These are phyloP conservation scores for Uncinocarpus reesii DNA, from an alignment of 2,329 filamentous ascomycete genomes.

Conservation along the genomic window DNA sequence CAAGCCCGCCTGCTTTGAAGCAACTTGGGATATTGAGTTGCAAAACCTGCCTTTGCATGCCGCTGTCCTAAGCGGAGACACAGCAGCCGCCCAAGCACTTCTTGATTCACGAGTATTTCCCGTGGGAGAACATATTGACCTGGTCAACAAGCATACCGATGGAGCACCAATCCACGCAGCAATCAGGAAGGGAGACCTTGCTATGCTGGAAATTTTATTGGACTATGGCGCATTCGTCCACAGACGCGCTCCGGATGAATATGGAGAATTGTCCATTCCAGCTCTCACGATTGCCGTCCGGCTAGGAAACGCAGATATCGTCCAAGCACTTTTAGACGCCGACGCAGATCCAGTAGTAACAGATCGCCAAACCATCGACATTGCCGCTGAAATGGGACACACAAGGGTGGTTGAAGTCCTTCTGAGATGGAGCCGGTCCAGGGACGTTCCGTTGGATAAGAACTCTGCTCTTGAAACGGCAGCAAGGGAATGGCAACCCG, in stretches of 20 bases:
- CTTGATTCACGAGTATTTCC: not conserved
- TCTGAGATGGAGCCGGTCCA: not conserved
- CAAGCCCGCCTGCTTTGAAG: constrained; percentile 6
- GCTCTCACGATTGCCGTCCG: constrained; percentile 3
- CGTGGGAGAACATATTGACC: not conserved
- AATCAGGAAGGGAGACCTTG: not conserved
- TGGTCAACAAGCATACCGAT: constrained; percentile 4
- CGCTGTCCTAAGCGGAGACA: not conserved
- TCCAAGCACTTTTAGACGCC: constrained; percentile 3
- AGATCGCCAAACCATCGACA: not conserved
- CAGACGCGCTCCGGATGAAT: constrained; percentile 1
- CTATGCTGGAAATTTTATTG: constrained; percentile 3
- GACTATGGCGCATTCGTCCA: constrained; percentile 3
- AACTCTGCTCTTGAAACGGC: constrained; percentile 1
- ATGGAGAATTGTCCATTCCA: constrained; percentile 1
- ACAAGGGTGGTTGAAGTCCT: not conserved
- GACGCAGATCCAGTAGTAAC: constrained; percentile 1
- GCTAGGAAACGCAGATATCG: not conserved
- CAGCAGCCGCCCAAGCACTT: not conserved
- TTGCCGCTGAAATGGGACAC: constrained; percentile 3
- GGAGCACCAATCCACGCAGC: constrained; percentile 8
- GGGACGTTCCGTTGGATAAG: not conserved
- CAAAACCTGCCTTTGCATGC: constrained; percentile 1
- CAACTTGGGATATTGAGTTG: not conserved
- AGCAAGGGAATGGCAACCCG: constrained; percentile 2